Conservation (phyloP, 2,329 filamentous ascomycete species). For the Teratosphaeria destructans region DNA sequence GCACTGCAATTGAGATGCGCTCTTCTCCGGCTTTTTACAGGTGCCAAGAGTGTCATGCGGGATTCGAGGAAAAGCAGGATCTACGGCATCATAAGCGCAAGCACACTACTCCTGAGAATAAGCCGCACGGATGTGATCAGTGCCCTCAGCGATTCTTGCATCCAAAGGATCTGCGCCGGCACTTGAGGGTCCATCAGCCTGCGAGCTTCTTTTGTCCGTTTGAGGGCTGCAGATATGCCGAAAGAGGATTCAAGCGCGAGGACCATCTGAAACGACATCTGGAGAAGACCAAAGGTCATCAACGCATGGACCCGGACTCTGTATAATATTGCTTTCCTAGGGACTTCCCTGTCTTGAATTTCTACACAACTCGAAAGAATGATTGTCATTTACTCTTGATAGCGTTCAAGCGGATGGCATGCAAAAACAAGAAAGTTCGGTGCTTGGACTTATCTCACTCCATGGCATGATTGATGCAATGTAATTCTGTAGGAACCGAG, state of each 20-base stretch:
- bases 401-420: background rate
- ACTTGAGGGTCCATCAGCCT: background rate
- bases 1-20: background rate
- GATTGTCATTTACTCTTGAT: background rate
- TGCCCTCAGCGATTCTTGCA: background rate
- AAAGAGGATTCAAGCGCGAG: background rate
- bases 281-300: background rate
- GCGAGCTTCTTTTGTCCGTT: background rate
- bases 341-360: background rate
- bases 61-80: background rate
- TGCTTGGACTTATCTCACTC: too few species aligned
- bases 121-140: background rate
- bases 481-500: background rate
- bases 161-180: background rate
- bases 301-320: background rate
- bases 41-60: background rate
- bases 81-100: background rate
- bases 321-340: background rate
- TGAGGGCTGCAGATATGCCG: background rate
- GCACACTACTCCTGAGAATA: background rate
- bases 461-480: background rate
- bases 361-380: background rate
- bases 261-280: background rate
- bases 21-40: background rate
- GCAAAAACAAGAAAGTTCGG: background rate